phyloP scores from a whole-genome alignment of 2,329 filamentous ascomycete genomes.

The Aureobasidium melanogenum region DNA sequence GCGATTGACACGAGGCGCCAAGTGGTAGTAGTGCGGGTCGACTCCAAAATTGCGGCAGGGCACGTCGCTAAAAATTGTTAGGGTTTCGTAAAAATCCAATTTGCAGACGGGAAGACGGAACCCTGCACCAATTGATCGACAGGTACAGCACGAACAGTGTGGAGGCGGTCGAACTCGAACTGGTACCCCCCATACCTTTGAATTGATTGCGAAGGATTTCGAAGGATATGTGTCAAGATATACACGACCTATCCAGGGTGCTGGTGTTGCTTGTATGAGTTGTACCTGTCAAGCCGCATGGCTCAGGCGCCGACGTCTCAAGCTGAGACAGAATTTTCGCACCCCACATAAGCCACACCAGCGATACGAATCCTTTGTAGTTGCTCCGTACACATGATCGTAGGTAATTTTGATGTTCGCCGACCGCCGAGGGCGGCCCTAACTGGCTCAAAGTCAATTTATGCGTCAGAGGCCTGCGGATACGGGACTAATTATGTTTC shows the following conservation, averaged over 20 bases:
- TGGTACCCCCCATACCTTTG: background rate
- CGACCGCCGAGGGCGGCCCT: background rate
- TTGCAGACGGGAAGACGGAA: background rate
- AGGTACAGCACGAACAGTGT: background rate
- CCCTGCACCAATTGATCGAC: slow-evolving; percentile 6
- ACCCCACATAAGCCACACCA: background rate
- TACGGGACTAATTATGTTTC: slow-evolving; percentile 9
- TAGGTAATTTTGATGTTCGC: slow-evolving; percentile 3
- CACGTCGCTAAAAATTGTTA: slow-evolving; percentile 5
- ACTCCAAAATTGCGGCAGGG: slow-evolving; percentile 6
- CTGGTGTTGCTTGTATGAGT: background rate
- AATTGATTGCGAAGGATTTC: background rate
- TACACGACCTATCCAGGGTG: background rate
- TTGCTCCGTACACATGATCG: background rate
- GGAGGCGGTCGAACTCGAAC: background rate
- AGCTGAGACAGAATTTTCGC: background rate
- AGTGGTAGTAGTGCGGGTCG: background rate
- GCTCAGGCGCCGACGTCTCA: slow-evolving; percentile 5
- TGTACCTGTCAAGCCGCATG: background rate
- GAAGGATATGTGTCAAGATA: background rate
- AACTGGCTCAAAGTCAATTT: slow-evolving; percentile 1
- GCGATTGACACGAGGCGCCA: slow-evolving; percentile 7
- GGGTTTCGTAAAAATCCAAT: background rate
- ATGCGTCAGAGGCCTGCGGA: slow-evolving; percentile 7
- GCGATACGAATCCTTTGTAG: background rate